Percentiles rank a stretch among this genome's conserved stretches.
Conservation (phyloP, 2,329 filamentous ascomycete genomes). For the Lachnellula cervina region DNA sequence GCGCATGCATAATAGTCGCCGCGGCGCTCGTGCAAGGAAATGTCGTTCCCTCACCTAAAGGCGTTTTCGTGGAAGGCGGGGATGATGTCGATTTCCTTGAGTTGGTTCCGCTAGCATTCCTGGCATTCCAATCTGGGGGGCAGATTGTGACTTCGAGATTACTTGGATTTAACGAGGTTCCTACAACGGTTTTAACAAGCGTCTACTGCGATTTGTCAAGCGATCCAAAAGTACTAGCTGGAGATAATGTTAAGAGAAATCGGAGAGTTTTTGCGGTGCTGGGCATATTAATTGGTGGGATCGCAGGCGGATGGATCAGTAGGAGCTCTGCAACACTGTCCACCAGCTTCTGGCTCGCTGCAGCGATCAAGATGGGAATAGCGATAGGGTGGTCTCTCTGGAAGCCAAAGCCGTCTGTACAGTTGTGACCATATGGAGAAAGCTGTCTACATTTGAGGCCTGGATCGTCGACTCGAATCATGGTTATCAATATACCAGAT, state of each 20-base stretch:
- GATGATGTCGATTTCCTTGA: constrained; percentile 36
- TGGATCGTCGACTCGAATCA: background rate
- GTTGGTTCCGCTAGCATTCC: constrained; percentile 41
- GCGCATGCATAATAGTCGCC: constrained; percentile 45
- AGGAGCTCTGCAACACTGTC: constrained; percentile 46
- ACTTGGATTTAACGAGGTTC: constrained; percentile 64
- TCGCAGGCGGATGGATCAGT: constrained; percentile 50
- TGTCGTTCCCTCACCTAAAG: constrained; percentile 41
- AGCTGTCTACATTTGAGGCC: background rate
- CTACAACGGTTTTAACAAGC: constrained; percentile 75
- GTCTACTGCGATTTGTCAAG: constrained; percentile 78
- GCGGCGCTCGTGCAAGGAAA: constrained; percentile 46
- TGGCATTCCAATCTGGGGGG: constrained; percentile 69
- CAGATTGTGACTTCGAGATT: constrained; percentile 72
- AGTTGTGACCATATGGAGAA: background rate
- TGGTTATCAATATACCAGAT: background rate
- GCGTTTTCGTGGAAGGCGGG: constrained; percentile 23
- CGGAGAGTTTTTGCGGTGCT: constrained; percentile 46
- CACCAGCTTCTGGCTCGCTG: constrained; percentile 43
- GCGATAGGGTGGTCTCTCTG: constrained; percentile 57
- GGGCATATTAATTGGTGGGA: constrained; percentile 47
- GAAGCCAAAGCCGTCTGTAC: constrained; percentile 35
- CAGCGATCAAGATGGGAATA: constrained; percentile 49
- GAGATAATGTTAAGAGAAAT: constrained; percentile 48
- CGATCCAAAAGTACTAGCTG: constrained; percentile 48